phyloP scores from a whole-genome alignment of 225 moss, liverwort and hornwort genomes.

The Asterella californica region DNA sequence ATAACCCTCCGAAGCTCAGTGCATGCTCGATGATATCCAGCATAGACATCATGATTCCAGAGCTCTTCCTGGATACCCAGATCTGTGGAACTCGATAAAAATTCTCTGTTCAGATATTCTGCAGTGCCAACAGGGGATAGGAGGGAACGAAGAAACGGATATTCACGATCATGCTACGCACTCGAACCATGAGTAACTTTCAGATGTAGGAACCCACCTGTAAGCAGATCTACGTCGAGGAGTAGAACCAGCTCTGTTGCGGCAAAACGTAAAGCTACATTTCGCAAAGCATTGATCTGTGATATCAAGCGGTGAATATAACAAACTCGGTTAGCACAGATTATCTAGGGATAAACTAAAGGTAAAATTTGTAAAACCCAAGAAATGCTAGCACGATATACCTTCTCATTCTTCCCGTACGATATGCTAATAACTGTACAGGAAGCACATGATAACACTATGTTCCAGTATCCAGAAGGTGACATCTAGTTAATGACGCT shows the following conservation, averaged over 20 bases:
- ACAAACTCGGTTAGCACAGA: background rate
- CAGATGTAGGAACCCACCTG: slow-evolving; percentile 14
- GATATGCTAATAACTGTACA: too few relatives aligned
- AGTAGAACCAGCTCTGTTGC: slow-evolving; percentile 38
- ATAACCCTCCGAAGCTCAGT: slow-evolving; percentile 32
- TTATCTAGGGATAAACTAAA: background rate
- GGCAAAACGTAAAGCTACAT: slow-evolving; percentile 33
- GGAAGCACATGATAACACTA: background rate
- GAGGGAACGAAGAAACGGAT: background rate
- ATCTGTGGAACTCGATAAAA: slow-evolving; percentile 12
- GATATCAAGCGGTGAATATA: background rate
- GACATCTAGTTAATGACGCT: background rate
- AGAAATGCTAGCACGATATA: too few relatives aligned
- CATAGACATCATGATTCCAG: slow-evolving; percentile 36
- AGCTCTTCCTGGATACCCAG: slow-evolving; percentile 42
- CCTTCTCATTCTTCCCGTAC: too few relatives aligned
- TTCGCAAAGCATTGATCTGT: slow-evolving; percentile 41
- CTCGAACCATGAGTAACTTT: background rate
- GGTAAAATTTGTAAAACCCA: too few relatives aligned
- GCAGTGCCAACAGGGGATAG: background rate
- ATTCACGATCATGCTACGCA: background rate
- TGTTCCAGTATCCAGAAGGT: background rate
- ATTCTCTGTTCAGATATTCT: background rate
- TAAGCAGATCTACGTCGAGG: slow-evolving; percentile 42
- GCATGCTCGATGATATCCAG: slow-evolving; percentile 40